Base-by-base conservation (phyloP, 208 protist genomes). In the Crithidia acanthocephali region DNA sequence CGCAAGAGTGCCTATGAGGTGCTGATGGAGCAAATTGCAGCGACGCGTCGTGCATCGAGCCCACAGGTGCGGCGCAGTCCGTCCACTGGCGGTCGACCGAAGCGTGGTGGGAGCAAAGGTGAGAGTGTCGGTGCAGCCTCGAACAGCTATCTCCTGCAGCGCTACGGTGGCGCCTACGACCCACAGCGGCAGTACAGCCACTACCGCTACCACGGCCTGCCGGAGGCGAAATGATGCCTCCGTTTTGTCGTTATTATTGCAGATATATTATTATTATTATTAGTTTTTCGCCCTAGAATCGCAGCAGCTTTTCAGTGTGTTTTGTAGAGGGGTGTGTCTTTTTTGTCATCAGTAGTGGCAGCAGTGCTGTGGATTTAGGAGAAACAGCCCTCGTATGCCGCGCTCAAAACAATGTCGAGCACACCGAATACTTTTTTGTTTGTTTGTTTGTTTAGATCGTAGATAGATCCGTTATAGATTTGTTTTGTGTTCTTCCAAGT, bases 121-220 rank as follows among this genome's bases (percentile, higher is more conserved):
- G 45, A 25, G 37, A 23, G 45, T 30, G 65, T 52, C 6, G 22
- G 18, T 0, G 65, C 64, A 20, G 40, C 73, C 20, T 80, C 70
- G 37, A 76, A 78, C 33, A 84, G 81, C 40, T 95, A 93, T 65
- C 67, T 93, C 9, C 80, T 95, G 20, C 70, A 81, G 40, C 83
- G 90, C 23, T 95, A 95, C 62, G 85, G 90, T 15, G 87, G 90
- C 18, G 60, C 72, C 4, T 91, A 76, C 67, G 70, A 76, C 20
- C 69, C 72, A 23, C 85, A 90, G 55, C 81, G 76, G 37, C 84
- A 86, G 58, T 95, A 93, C 77, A 68, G 69, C 56, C 69, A 91
- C 52, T 95, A 93, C 60, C 85, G 85, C 22, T 77, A 87, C 67
- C 60, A 91, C 79, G 90, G 81, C 20, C 57, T 87, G 25, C 60